Evolutionary conservation across 257 asterid genomes (phyloP), one percentile per base, ranked within the genome.

Genomic region (Ilex aquifolium): DNA sequence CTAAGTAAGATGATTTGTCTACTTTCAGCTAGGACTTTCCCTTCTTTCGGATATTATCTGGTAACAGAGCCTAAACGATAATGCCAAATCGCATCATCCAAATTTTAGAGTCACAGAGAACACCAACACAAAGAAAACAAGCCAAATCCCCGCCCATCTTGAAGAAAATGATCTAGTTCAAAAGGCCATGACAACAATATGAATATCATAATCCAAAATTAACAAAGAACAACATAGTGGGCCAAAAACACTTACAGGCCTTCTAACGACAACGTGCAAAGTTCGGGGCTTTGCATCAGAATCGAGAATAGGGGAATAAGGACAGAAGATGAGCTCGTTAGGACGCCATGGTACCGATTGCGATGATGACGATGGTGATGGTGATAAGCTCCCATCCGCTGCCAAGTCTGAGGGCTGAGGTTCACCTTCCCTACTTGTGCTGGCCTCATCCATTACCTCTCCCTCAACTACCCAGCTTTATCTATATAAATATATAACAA

Each of bases 231-330:
- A 5, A 46, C 11, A 46, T 10, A 14, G 30, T 53, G 15, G 15
- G 15, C 9, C 30, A 53, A 53, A 60, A 70, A 44, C 79, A 75
- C 97, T 72, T 83, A 92, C 99, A 70, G 97, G 95, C 72, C 80
- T 89, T 76, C 91, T 80, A 69, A 83, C 95, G 44, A 75, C 82
- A 31, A 83, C 95, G 53, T 87, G 79, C 81, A 88, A 76, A 74
- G 67, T 57, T 60, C 72, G 88, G 71, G 86, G 82, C 73, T 83
- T 82, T 66, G 78, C 79, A 74, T 72, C 72, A 63, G 71, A 60
- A 66, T 66, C 76, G 31, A 40, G 13, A 73, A 62, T 53, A 48
- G 87, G 63, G 6, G 76, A 74, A 74, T 77, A 92, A 66, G 93
- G 83, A 61, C 75, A 59, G 76, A 87, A 92, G 30, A 78, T 87